phyloP scores from a whole-genome alignment of 2,329 filamentous ascomycete species.

The Huntiella abstrusa region DNA sequence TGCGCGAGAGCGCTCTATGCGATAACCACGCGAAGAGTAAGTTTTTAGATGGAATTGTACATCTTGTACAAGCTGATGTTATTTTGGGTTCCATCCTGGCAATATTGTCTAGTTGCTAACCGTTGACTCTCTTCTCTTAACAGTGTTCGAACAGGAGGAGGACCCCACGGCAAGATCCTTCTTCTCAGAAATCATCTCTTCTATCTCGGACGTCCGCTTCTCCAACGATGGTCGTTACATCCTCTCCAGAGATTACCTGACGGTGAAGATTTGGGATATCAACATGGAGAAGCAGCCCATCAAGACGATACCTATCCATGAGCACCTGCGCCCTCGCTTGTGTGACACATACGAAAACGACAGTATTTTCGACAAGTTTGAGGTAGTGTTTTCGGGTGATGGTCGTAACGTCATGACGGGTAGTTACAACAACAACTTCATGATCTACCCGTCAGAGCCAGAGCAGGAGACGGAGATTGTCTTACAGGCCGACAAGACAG shows the following conservation, averaged over 20 bases:
- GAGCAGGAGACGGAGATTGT: constrained; percentile 96
- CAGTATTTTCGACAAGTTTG: constrained; percentile 99
- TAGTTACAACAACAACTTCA: constrained; percentile 99
- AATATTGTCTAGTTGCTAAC: not conserved
- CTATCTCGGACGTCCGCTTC: constrained; percentile 96
- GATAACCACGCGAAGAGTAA: constrained; percentile 89
- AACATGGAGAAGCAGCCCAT: constrained; percentile 96
- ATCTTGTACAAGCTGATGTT: not conserved
- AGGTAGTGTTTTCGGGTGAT: constrained; percentile 96
- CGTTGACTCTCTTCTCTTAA: not conserved
- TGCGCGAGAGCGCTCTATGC: constrained; percentile 90
- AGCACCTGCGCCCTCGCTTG: constrained; percentile 79
- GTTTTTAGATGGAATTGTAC: constrained; percentile 6
- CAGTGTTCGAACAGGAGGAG: constrained; percentile 98
- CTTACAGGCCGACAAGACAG: constrained; percentile 92
- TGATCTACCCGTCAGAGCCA: constrained; percentile 96
- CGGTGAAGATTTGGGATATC: constrained; percentile 99
- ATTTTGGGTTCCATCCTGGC: not conserved
- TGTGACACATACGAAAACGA: constrained; percentile 99
- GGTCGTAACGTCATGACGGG: constrained; percentile 99
- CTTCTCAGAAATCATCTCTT: constrained; percentile 99
- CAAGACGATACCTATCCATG: constrained; percentile 97
- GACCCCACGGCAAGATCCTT: constrained; percentile 93
- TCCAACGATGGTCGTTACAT: constrained; percentile 94
- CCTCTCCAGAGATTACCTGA: constrained; percentile 90